Base-by-base conservation (phyloP, 2,329 filamentous ascomycete genomes). In the Fusarium sp. region DNA sequence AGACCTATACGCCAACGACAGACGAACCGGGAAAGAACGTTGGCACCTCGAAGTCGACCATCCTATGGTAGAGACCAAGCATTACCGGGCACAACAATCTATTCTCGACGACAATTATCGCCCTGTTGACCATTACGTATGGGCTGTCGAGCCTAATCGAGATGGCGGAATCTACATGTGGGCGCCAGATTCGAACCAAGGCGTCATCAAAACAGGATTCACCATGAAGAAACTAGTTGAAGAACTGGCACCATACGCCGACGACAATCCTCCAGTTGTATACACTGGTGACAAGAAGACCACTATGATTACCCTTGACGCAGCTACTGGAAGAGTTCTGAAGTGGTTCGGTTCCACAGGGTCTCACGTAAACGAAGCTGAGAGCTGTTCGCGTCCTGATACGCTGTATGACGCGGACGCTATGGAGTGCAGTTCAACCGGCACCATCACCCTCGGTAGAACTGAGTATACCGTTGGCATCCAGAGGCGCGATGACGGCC, bases 251-350 rank as follows among this genome's bases (percentile, higher is more conserved):
- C 92, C 93, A 1, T 93, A 91, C 72, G 88, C 88, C 3, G 88
- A 89, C 53, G 85, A 88, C 34, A 87, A 92, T 43, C 89, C 90
- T 6, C 87, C 90, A 1, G 88, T 97, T 32, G 89, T 95, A 10
- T 98, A 97, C 75, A 96, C 91, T 0, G 94, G 93, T 7, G 88
- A 93, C 72, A 98, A 97, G 79, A 92, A 91, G 77, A 97, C 91
- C 1, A 92, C 90, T 8, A 87, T 97, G 74, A 91, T 96, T 60
- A 96, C 92, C 0, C 84, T 99, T 25, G 92, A 98, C 75, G 94
- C 93, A 15, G 87, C 88, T 29, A 96, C 90, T 2, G 95, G 95
- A 35, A 86, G 86, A 41, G 88, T 97, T 38, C 78, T 95, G 38
- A 93, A 92, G 68, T 91, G 90, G 72, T 97, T 97, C 72, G 92